Evolutionary conservation across 148 eudicot species (phyloP).

Genomic region (Heliamphora exappendiculata): DNA sequence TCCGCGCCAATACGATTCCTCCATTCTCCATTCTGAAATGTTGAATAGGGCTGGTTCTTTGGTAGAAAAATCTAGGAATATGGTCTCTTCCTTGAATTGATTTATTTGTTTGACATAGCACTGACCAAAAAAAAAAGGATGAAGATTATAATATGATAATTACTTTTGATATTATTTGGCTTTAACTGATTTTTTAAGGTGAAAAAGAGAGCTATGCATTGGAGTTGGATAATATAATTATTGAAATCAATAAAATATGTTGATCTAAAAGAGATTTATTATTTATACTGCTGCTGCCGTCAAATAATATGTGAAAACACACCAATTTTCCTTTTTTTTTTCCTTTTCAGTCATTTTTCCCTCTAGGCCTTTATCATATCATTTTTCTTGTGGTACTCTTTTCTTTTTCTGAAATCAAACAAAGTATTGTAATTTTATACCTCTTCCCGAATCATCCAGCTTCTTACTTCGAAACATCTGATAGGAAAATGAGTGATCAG

Average conservation of each 20-base stretch:
- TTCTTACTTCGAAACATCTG: constrained; percentile 57
- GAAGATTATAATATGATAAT: neutral
- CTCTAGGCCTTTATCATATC: neutral
- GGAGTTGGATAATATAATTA: neutral
- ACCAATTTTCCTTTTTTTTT: neutral
- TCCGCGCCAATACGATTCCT: constrained; percentile 22
- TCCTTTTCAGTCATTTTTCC: neutral
- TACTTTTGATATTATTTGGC: no score
- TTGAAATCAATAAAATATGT: neutral
- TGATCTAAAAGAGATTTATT: neutral
- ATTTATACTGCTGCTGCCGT: neutral
- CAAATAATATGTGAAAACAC: neutral
- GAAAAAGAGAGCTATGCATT: neutral
- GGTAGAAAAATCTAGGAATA: constrained; percentile 11
- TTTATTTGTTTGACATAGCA: constrained; percentile 20
- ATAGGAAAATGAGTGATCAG: neutral
- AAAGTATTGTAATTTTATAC: constrained; percentile 16
- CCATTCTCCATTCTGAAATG: constrained; percentile 30
- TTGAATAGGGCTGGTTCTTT: constrained; percentile 25
- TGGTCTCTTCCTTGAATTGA: constrained; percentile 18
- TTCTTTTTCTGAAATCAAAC: no score
- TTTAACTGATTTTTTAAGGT: no score
- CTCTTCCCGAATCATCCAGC: constrained; percentile 43
- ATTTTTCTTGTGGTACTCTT: no score
- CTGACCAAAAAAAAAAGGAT: constrained; percentile 13